A percentile compares a stretch with the other conserved stretches of the same genome.
Evolutionary conservation across 2,329 filamentous ascomycete genomes (phyloP).

Genomic region (Talaromyces piceae): DNA sequence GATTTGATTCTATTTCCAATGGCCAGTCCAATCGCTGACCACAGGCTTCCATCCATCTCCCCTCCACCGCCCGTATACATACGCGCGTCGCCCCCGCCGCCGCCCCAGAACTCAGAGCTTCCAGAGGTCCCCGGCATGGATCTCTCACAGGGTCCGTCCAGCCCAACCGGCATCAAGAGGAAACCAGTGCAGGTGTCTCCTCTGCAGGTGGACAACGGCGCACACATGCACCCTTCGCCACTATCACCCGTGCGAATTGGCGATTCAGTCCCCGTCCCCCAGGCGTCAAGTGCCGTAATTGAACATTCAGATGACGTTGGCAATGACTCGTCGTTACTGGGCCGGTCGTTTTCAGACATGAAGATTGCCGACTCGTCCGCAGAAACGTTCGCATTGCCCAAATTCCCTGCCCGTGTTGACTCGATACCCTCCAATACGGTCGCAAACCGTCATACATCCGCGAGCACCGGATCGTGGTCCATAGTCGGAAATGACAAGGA

Average conservation of each 20-base stretch:
- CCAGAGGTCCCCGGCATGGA: conserved; percentile 7
- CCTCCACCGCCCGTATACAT: conserved; percentile 39
- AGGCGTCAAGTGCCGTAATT: conserved; percentile 21
- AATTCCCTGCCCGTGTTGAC: conserved; percentile 20
- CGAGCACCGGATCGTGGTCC: conserved; percentile 31
- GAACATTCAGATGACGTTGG: conserved; percentile 19
- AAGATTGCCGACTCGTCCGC: conserved; percentile 17
- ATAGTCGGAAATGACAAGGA: conserved; percentile 23
- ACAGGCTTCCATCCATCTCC: conserved; percentile 23
- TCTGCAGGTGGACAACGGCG: conserved; percentile 15
- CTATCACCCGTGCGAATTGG: conserved; percentile 29
- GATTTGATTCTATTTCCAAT: conserved; percentile 14
- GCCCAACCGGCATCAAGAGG: conserved; percentile 18
- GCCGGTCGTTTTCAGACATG: conserved; percentile 20
- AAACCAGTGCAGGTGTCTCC: conserved; percentile 19
- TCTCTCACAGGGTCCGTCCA: conserved; percentile 1
- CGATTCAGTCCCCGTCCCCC: conserved; percentile 18
- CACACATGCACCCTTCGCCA: conserved; percentile 23
- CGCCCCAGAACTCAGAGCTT: conserved; percentile 14
- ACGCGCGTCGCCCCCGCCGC: conserved; percentile 27
- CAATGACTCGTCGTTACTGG: conserved; percentile 17
- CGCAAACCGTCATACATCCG: conserved; percentile 24
- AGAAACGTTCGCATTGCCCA: conserved; percentile 7
- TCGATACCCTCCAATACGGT: conserved; percentile 11
- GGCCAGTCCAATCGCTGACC: conserved; percentile 17